Evolutionary conservation across 2,329 filamentous ascomycete genomes (phyloP).

Genomic region (Ceratocystiopsis brevicomis): DNA sequence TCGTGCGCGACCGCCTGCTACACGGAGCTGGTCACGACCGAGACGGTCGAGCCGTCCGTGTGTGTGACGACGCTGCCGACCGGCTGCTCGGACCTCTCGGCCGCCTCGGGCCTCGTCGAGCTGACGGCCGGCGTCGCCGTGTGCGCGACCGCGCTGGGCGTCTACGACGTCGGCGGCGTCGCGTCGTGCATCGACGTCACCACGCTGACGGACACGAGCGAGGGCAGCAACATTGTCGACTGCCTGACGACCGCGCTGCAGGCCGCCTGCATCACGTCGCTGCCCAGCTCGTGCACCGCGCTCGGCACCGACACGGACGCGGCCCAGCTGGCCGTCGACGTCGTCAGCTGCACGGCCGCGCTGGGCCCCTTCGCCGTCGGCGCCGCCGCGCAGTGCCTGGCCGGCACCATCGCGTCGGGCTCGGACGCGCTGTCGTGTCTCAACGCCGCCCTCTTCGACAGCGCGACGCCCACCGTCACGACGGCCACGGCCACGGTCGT

Average conservation of each 20-base stretch:
- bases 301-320: not conserved
- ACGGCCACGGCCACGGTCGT: not conserved
- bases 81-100: not conserved
- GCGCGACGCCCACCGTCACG: not conserved
- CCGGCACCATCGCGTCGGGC: slow-evolving; percentile 1
- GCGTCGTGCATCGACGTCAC: not conserved
- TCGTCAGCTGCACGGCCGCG: slow-evolving; percentile 1
- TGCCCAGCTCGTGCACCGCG: slow-evolving; percentile 3
- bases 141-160: not conserved
- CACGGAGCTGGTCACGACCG: too few species aligned
- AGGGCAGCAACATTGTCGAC: not conserved
- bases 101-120: not conserved
- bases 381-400: slow-evolving; percentile 1
- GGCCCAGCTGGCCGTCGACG: not conserved
- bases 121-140: not conserved
- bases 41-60: not conserved
- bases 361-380: slow-evolving; percentile 8
- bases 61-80: slow-evolving; percentile 5
- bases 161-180: not conserved
- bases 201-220: not conserved
- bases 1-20: not conserved
- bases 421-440: slow-evolving; percentile 6
- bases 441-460: not conserved
- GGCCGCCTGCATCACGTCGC: slow-evolving; percentile 1
- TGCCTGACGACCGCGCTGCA: not conserved